These are phyloP conservation scores for Hypoxylon rickii DNA, from an alignment of 495 filamentous ascomycete species.

Conservation along the genomic window DNA sequence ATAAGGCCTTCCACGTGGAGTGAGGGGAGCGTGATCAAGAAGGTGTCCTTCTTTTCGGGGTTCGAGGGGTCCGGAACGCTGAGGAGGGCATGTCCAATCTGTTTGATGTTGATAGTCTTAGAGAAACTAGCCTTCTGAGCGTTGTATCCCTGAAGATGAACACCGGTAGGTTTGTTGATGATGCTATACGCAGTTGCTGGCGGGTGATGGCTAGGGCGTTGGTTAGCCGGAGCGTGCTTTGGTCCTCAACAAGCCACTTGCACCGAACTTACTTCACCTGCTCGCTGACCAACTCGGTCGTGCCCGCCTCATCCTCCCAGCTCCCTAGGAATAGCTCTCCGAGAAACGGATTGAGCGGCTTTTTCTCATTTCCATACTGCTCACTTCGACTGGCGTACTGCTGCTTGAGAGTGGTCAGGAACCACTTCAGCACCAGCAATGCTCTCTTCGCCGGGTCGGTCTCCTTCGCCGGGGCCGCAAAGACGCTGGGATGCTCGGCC, in stretches of 20 bases:
- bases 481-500: slow-evolving; percentile 88
- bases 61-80: slow-evolving; percentile 65
- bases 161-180: slow-evolving; percentile 78
- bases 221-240: slow-evolving; percentile 62
- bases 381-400: slow-evolving; percentile 91
- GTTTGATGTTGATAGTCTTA: slow-evolving; percentile 91
- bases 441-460: slow-evolving; percentile 81
- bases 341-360: slow-evolving; percentile 90
- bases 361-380: slow-evolving; percentile 93
- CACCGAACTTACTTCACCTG: slow-evolving; percentile 65
- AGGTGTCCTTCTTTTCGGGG: slow-evolving; percentile 62
- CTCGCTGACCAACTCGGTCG: slow-evolving; percentile 68
- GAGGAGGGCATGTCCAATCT: slow-evolving; percentile 91
- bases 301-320: slow-evolving; percentile 79
- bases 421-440: slow-evolving; percentile 92
- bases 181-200: slow-evolving; percentile 95
- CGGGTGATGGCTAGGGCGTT: slow-evolving; percentile 79
- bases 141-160: slow-evolving; percentile 93
- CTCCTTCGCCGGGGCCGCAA: slow-evolving; percentile 84
- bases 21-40: slow-evolving; percentile 88
- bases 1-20: slow-evolving; percentile 95
- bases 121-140: slow-evolving; percentile 96
- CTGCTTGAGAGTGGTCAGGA: slow-evolving; percentile 92
- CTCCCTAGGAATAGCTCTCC: slow-evolving; percentile 90
- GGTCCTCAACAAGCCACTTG: slow-evolving; percentile 36